These are phyloP conservation scores for Phytophthora sojae DNA, from an alignment of 352 stramenopile genomes.

Conservation along the genomic window DNA sequence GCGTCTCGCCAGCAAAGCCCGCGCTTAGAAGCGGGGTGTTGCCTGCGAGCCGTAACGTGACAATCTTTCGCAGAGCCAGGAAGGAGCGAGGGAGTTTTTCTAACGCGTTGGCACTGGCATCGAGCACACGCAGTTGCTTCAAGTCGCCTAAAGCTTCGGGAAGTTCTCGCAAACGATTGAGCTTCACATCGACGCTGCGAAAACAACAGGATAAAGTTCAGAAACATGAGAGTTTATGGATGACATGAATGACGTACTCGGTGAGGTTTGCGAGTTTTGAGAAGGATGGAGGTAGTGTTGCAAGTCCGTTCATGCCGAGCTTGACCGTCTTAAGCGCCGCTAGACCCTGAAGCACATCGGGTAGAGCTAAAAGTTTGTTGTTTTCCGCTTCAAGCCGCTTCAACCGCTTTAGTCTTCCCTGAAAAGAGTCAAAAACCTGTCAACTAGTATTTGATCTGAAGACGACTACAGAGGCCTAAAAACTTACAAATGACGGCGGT, in stretches of 20 bases:
- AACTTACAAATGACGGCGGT: conserved; percentile 64
- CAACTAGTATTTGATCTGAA: neutral
- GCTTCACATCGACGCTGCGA: conserved; percentile 65
- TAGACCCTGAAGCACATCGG: conserved; percentile 62
- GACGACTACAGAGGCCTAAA: neutral
- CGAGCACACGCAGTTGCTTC: conserved; percentile 45
- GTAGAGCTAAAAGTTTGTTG: conserved; percentile 69
- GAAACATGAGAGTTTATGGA: neutral
- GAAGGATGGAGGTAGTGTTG: conserved; percentile 60
- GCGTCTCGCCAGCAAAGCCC: conserved; percentile 49
- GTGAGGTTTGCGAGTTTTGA: conserved; percentile 56
- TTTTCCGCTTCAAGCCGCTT: conserved; percentile 73
- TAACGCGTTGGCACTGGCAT: conserved; percentile 70
- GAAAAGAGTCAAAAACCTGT: conserved; percentile 14
- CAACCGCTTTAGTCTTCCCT: conserved; percentile 66
- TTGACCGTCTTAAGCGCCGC: conserved; percentile 52
- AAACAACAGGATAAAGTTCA: neutral
- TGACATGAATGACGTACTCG: conserved; percentile 41
- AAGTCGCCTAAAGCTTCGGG: conserved; percentile 59
- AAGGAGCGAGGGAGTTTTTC: conserved; percentile 58
- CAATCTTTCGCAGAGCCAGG: conserved; percentile 54
- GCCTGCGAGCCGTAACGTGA: conserved; percentile 55
- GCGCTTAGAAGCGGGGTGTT: conserved; percentile 49
- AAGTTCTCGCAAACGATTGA: conserved; percentile 68
- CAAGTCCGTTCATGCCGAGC: conserved; percentile 68